Percentiles rank a stretch among this genome's conserved stretches.
Evolutionary conservation across 2,329 filamentous ascomycete genomes (phyloP).

Genomic region (Emergomyces pasteurianus): DNA sequence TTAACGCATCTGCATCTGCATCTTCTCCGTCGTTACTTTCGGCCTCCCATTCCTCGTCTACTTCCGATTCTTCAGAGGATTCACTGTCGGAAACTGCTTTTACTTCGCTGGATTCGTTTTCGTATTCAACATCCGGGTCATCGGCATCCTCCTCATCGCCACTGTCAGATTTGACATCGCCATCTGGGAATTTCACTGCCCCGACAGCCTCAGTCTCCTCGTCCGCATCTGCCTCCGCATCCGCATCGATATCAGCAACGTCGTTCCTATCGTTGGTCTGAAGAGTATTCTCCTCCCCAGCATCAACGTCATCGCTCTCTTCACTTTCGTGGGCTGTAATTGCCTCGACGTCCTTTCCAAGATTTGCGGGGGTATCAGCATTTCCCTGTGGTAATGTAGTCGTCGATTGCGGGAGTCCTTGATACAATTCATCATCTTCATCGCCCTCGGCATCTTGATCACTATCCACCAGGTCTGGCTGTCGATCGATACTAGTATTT

Average conservation of each 20-base stretch:
- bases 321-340: slow-evolving; percentile 17
- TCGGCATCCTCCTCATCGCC: slow-evolving; percentile 13
- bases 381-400: slow-evolving; percentile 15
- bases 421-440: slow-evolving; percentile 31
- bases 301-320: slow-evolving; percentile 4
- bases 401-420: slow-evolving; percentile 16
- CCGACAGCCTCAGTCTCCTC: slow-evolving; percentile 32
- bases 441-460: slow-evolving; percentile 35
- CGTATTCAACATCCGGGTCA: slow-evolving; percentile 33
- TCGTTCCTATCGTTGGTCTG: slow-evolving; percentile 10
- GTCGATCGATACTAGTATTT: slow-evolving; percentile 22
- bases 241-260: slow-evolving; percentile 23
- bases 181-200: slow-evolving; percentile 25
- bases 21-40: slow-evolving; percentile 37
- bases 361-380: background rate
- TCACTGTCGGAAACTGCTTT: slow-evolving; percentile 35
- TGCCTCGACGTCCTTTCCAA: slow-evolving; percentile 22
- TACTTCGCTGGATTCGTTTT: slow-evolving; percentile 24
- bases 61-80: slow-evolving; percentile 46
- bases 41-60: slow-evolving; percentile 38
- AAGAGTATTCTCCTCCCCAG: slow-evolving; percentile 15
- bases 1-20: slow-evolving; percentile 33
- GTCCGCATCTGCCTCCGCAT: slow-evolving; percentile 36
- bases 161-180: slow-evolving; percentile 22
- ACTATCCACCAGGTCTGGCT: slow-evolving; percentile 26